Percentiles rank a stretch among this genome's conserved stretches.
phyloP scores from a whole-genome alignment of 148 eudicot genomes.

The Pharnaceum exiguum region DNA sequence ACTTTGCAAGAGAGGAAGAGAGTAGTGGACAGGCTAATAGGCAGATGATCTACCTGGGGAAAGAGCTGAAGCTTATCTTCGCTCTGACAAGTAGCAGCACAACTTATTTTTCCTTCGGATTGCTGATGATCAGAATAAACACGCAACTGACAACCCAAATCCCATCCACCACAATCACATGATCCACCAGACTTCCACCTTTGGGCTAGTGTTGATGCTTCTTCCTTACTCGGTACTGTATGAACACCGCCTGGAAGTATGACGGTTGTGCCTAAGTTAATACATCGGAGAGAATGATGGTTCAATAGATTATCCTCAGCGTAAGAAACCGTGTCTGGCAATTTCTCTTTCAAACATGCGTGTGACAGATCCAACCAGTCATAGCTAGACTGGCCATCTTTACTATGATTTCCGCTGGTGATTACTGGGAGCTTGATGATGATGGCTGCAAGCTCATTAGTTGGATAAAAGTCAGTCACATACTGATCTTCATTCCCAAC shows the following conservation, averaged over 20 bases:
- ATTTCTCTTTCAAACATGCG: constrained; percentile 11
- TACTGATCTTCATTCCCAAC: constrained; percentile 35
- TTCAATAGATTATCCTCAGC: constrained; percentile 2
- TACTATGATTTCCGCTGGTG: constrained; percentile 1
- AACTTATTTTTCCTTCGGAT: constrained; percentile 13
- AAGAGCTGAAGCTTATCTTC: constrained; percentile 45
- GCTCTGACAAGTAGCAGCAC: constrained; percentile 16
- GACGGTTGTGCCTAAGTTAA: constrained; percentile 38
- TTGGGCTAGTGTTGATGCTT: constrained; percentile 61
- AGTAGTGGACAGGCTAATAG: neutral
- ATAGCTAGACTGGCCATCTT: constrained; percentile 13
- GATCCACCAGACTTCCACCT: constrained; percentile 82
- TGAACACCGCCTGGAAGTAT: constrained; percentile 83
- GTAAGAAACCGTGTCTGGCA: constrained; percentile 6
- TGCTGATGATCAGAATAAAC: constrained; percentile 37
- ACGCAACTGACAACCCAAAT: constrained; percentile 72
- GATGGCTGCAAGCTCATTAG: constrained; percentile 80
- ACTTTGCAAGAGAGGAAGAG: neutral
- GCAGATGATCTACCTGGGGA: constrained; percentile 47
- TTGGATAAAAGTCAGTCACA: constrained; percentile 39
- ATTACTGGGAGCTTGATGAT: constrained; percentile 44
- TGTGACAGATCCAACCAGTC: constrained; percentile 24
- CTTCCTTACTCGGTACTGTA: constrained; percentile 69
- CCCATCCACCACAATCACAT: constrained; percentile 99
- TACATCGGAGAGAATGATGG: neutral